Percentiles rank a stretch among this genome's conserved stretches.
Evolutionary conservation across 805 yeast species (phyloP).

Genomic region (Hanseniaspora valbyensis): DNA sequence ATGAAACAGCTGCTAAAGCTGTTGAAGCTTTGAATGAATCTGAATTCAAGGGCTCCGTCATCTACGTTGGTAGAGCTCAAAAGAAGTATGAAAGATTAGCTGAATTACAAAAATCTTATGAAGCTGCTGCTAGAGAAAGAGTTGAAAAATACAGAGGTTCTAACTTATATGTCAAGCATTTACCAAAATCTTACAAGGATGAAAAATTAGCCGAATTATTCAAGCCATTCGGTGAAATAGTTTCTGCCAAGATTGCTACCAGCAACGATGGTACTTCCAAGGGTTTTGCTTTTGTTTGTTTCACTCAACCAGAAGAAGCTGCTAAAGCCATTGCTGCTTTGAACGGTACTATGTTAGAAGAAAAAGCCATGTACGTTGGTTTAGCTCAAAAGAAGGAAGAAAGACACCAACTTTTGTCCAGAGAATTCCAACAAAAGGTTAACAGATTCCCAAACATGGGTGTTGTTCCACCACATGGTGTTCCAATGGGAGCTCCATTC

Average conservation of each 20-base stretch:
- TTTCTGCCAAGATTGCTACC: conserved; percentile 92
- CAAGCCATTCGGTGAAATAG: conserved; percentile 84
- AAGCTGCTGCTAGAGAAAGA: conserved; percentile 82
- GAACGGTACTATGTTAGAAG: conserved; percentile 91
- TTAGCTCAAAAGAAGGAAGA: conserved; percentile 98
- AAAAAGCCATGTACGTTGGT: conserved; percentile 96
- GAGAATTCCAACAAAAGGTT: conserved; percentile 95
- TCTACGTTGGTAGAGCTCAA: conserved; percentile 97
- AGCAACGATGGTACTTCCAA: conserved; percentile 90
- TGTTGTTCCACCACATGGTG: conserved; percentile 39
- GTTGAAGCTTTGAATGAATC: conserved; percentile 82
- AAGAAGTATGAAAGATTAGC: conserved; percentile 96
- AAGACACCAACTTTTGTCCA: conserved; percentile 92
- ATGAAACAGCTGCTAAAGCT: conserved; percentile 80
- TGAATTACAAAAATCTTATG: conserved; percentile 90
- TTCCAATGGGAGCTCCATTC: conserved; percentile 60
- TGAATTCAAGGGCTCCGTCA: conserved; percentile 73
- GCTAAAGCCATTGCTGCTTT: conserved; percentile 95
- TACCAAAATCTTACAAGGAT: conserved; percentile 86
- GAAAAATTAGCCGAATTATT: conserved; percentile 87
- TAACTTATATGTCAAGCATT: conserved; percentile 90
- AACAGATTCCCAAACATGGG: conserved; percentile 44
- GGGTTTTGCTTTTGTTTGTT: conserved; percentile 98
- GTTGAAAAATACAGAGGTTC: conserved; percentile 93
- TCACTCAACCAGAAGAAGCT: conserved; percentile 96